Evolutionary conservation across 2,329 filamentous ascomycete genomes (phyloP).

Genomic region (Neobulgaria alba): DNA sequence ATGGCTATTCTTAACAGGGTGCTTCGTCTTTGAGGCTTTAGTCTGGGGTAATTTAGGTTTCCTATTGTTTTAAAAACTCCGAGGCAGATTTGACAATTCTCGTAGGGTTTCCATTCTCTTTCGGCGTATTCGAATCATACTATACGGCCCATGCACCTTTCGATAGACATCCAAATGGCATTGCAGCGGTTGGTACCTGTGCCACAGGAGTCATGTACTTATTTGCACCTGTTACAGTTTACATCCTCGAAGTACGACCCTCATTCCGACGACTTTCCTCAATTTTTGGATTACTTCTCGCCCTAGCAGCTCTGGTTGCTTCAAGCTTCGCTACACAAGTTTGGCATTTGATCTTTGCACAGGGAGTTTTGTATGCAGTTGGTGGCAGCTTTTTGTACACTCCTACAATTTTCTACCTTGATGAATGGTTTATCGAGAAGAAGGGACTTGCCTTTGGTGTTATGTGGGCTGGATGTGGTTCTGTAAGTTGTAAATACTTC

Average conservation of each 20-base stretch:
- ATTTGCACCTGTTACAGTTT: slow-evolving; percentile 17
- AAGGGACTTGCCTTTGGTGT: slow-evolving; percentile 42
- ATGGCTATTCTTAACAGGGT: slow-evolving; percentile 41
- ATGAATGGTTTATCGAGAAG: slow-evolving; percentile 40
- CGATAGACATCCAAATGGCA: slow-evolving; percentile 28
- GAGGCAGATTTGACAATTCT: neutral
- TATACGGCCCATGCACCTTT: slow-evolving; percentile 33
- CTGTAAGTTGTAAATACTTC: slow-evolving; percentile 21
- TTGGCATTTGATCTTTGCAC: slow-evolving; percentile 37
- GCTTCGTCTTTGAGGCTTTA: slow-evolving; percentile 44
- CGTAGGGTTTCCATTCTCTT: slow-evolving; percentile 31
- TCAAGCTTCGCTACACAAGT: slow-evolving; percentile 36
- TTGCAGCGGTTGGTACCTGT: slow-evolving; percentile 36
- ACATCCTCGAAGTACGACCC: slow-evolving; percentile 24
- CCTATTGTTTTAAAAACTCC: too few species aligned
- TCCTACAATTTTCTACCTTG: slow-evolving; percentile 34
- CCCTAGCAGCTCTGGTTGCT: slow-evolving; percentile 28
- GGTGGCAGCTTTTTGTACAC: slow-evolving; percentile 34
- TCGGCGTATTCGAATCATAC: slow-evolving; percentile 37
- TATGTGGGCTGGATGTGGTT: slow-evolving; percentile 32
- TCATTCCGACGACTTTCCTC: slow-evolving; percentile 23
- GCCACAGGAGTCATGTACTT: slow-evolving; percentile 24
- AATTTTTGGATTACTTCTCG: slow-evolving; percentile 31
- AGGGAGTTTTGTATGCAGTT: slow-evolving; percentile 38
- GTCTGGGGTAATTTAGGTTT: slow-evolving; percentile 47